Conservation (phyloP, 2,329 filamentous ascomycete genomes). For the Knufia fluminis region DNA sequence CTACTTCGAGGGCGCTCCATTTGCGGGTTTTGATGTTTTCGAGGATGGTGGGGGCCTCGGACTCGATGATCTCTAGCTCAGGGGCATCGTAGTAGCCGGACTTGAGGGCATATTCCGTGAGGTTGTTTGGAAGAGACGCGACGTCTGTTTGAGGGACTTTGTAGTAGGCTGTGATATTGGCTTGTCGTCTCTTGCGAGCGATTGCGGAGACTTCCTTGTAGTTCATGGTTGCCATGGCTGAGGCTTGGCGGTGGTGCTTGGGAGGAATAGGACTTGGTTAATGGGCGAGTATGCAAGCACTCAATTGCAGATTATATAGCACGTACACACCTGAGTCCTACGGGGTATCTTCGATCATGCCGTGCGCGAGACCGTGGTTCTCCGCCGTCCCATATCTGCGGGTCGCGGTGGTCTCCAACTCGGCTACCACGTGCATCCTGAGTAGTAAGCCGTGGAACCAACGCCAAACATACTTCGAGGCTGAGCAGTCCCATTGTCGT, state of each 20-base stretch:
- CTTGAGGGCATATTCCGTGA: constrained; percentile 22
- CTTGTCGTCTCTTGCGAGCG: constrained; percentile 26
- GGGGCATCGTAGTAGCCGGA: constrained; percentile 51
- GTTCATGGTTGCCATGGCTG: constrained; percentile 9
- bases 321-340: no score
- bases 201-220: constrained; percentile 32
- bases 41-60: constrained; percentile 28
- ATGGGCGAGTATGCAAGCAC: not conserved
- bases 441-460: no score
- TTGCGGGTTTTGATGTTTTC: constrained; percentile 27
- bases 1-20: constrained; percentile 46
- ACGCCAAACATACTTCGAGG: not conserved
- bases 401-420: not conserved
- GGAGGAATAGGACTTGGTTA: not conserved
- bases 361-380: no score
- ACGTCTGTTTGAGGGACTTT: constrained; percentile 18
- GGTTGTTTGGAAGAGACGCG: constrained; percentile 18
- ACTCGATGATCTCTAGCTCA: constrained; percentile 45
- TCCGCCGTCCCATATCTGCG: not conserved
- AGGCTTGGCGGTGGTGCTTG: no score
- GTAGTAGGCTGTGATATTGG: constrained; percentile 21
- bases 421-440: no score
- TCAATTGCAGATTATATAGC: not conserved
- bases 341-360: no score
- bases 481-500: no score